Evolutionary conservation across 805 yeast species (phyloP), one percentile per base, ranked within the genome.

Genomic region (Metschnikowia gelsemii): DNA sequence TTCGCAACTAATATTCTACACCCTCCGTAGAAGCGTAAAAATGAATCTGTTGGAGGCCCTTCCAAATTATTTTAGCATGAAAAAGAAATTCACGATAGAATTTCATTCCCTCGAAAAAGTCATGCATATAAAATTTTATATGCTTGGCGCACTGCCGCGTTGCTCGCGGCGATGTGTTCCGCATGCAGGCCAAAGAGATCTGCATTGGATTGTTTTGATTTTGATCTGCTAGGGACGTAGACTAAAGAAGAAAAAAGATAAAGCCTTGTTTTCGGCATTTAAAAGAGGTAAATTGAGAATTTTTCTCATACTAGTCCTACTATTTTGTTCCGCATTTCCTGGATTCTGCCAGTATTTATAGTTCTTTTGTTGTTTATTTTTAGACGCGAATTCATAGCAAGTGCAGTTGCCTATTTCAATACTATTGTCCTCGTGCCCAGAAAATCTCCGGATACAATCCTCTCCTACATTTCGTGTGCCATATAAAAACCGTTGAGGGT

Each of bases 101-200:
- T 27, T 30, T 21, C n/a, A 27, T 27, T 27, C 17, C 30, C 18
- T 27, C 16, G 14, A 13, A 13, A 18, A 16, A 13, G 11, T 26
- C 14, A 22, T 22, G 25, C 25, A 7, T 11, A 22, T 7, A 11
- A 27, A 18, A 11, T 27, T 27, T 27, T 27, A 30, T 30, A 31
- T 38, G 32, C 42, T 38, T 38, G 42, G 42, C 42, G 18, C 42
- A 38, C 18, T 32, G 42, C 42, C 42, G 32, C 42, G 30, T 17
- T 22, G 35, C 30, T n/a, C 17, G 30, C 30, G 30, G 16, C 18
- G 8, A n/a, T 5, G 29, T 8, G 17, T 14, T 11, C n/a, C 14
- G 30, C 30, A 27, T n/a, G 30, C 14, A 11, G 14, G 14, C 8
- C 17, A 27, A 27, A 27, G 31, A 37, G 41, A 23, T 24, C 22